Conservation (phyloP, 2,329 filamentous ascomycete genomes). For the Spiromastix sp. region DNA sequence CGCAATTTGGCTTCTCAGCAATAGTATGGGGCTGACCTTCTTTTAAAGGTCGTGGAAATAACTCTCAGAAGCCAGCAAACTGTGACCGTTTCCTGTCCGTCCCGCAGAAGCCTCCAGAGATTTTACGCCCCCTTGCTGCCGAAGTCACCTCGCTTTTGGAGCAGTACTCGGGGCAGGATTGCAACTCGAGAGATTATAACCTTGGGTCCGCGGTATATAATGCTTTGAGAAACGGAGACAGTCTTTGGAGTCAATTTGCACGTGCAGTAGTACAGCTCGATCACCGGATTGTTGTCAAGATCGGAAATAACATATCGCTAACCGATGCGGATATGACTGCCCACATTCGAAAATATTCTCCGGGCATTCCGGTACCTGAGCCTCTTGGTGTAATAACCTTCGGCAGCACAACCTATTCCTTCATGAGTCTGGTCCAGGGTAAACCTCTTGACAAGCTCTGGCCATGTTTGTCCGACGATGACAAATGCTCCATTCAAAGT, state of each 20-base stretch:
- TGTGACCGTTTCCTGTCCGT: constrained; percentile 1
- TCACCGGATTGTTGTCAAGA: constrained; percentile 7
- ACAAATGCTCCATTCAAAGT: constrained; percentile 4
- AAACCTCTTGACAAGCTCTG: constrained; percentile 7
- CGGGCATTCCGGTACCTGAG: constrained; percentile 3
- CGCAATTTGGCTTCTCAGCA: too few relatives aligned
- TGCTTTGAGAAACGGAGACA: constrained; percentile 4
- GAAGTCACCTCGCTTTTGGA: constrained; percentile 9
- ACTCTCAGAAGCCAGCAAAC: not conserved
- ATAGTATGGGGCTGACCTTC: too few relatives aligned
- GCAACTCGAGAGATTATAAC: not conserved
- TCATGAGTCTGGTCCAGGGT: constrained; percentile 5
- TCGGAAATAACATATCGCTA: constrained; percentile 3
- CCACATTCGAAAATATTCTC: constrained; percentile 3
- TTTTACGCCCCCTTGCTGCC: constrained; percentile 7
- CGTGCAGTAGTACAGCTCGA: constrained; percentile 7
- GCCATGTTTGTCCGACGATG: constrained; percentile 1
- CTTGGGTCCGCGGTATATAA: constrained; percentile 3
- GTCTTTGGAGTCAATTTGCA: constrained; percentile 7
- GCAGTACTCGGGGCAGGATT: constrained; percentile 2
- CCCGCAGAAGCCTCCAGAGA: constrained; percentile 2
- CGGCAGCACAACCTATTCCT: constrained; percentile 2
- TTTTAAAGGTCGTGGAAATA: constrained; percentile 5
- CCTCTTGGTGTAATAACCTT: constrained; percentile 4
- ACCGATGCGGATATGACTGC: constrained; percentile 5